Evolutionary conservation across 352 stramenopile species (phyloP).

Genomic region (Pythium periplocum): DNA sequence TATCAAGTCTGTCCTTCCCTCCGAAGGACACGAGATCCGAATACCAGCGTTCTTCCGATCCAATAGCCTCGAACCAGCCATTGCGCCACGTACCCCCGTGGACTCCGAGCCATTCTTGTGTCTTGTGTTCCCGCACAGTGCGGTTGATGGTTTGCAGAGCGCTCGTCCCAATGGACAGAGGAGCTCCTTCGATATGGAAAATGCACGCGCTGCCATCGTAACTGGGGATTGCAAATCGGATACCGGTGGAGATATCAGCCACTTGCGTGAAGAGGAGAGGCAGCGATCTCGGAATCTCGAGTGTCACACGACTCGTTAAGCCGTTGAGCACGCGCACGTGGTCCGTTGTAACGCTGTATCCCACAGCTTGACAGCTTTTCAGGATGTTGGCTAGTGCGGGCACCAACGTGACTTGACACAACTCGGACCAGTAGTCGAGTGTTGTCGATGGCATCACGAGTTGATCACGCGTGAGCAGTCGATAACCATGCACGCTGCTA

Average conservation of each 20-base stretch:
- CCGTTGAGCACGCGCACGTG: constrained; percentile 17
- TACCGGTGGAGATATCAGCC: constrained; percentile 20
- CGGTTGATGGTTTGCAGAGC: constrained; percentile 1
- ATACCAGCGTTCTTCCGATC: constrained; percentile 9
- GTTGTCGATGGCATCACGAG: background rate
- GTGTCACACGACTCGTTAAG: constrained; percentile 4
- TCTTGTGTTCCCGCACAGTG: constrained; percentile 18
- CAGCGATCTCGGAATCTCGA: constrained; percentile 15
- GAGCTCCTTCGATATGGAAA: constrained; percentile 16
- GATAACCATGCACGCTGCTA: constrained; percentile 21
- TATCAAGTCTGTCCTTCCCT: constrained; percentile 3
- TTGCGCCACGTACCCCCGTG: constrained; percentile 26
- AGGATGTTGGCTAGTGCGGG: constrained; percentile 16
- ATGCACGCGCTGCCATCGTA: constrained; percentile 24
- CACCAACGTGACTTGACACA: constrained; percentile 13
- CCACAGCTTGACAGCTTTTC: constrained; percentile 12
- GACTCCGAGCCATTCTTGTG: constrained; percentile 14
- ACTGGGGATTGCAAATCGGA: constrained; percentile 16
- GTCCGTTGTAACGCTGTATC: constrained; percentile 23
- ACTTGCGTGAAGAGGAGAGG: constrained; percentile 30
- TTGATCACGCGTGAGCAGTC: constrained; percentile 15
- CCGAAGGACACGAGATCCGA: constrained; percentile 16
- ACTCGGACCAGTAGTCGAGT: constrained; percentile 7
- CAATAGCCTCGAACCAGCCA: constrained; percentile 24
- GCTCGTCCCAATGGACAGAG: constrained; percentile 11